Conservation (phyloP, 495 filamentous ascomycete genomes). For the Hypoxylon fragiforme region DNA sequence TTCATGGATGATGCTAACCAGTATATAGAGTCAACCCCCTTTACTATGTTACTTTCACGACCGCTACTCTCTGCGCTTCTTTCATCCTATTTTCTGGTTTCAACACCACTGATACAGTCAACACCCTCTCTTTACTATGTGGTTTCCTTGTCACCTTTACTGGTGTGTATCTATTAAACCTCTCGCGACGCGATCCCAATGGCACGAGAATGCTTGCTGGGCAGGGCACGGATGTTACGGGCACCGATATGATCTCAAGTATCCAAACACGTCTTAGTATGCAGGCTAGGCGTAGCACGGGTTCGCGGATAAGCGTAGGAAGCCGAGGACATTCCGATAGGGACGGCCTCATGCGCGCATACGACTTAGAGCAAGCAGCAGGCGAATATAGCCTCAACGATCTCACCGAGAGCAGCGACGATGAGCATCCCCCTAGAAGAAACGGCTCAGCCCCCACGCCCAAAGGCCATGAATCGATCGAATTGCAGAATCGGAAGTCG, state of each 20-base stretch:
- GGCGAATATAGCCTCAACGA: constrained; percentile 61
- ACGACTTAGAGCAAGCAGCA: constrained; percentile 74
- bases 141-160: constrained; percentile 97
- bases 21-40: constrained; percentile 84
- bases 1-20: constrained; percentile 36
- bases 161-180: constrained; percentile 94
- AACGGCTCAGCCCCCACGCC: constrained; percentile 32
- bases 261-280: constrained; percentile 87
- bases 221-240: constrained; percentile 73
- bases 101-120: constrained; percentile 91
- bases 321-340: constrained; percentile 68
- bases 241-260: constrained; percentile 88
- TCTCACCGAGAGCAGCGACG: constrained; percentile 71
- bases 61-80: constrained; percentile 87
- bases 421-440: constrained; percentile 45
- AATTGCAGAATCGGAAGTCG: constrained; percentile 47
- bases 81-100: constrained; percentile 98
- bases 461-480: constrained; percentile 45
- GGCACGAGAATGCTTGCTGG: constrained; percentile 68
- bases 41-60: constrained; percentile 99
- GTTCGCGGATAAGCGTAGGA: constrained; percentile 56
- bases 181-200: constrained; percentile 87
- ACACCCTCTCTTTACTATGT: constrained; percentile 88
- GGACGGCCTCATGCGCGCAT: constrained; percentile 79
- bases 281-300: constrained; percentile 72